Evolutionary conservation across 2,329 filamentous ascomycete genomes (phyloP).

Genomic region (Aspergillus sp.): DNA sequence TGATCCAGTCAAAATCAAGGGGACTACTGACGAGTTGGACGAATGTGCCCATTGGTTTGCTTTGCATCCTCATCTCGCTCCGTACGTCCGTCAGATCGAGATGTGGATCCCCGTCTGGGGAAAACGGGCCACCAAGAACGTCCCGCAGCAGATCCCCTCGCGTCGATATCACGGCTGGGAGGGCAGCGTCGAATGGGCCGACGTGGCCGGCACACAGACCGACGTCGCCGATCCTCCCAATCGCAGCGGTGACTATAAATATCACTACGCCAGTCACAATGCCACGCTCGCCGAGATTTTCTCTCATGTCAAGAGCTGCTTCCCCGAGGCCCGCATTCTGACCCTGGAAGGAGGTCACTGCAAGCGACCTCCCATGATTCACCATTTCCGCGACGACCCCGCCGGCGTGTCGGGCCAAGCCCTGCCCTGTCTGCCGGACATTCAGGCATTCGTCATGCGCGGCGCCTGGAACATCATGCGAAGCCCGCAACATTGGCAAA

Average conservation of each 20-base stretch:
- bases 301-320: slow-evolving; percentile 57
- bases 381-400: slow-evolving; percentile 50
- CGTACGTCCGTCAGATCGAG: slow-evolving; percentile 70
- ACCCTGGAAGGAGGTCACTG: slow-evolving; percentile 76
- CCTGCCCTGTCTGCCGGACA: slow-evolving; percentile 53
- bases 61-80: slow-evolving; percentile 57
- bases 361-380: slow-evolving; percentile 70
- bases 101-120: slow-evolving; percentile 74
- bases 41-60: slow-evolving; percentile 63
- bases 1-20: slow-evolving; percentile 67
- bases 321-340: slow-evolving; percentile 63
- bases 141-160: slow-evolving; percentile 32
- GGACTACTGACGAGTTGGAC: slow-evolving; percentile 62
- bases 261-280: slow-evolving; percentile 54
- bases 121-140: slow-evolving; percentile 53
- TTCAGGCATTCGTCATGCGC: slow-evolving; percentile 69
- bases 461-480: slow-evolving; percentile 77
- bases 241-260: slow-evolving; percentile 28
- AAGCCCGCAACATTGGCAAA: slow-evolving; percentile 60
- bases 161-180: slow-evolving; percentile 20
- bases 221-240: slow-evolving; percentile 21
- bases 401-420: slow-evolving; percentile 29
- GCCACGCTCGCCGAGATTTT: slow-evolving; percentile 71
- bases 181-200: slow-evolving; percentile 22
- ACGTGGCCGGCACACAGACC: slow-evolving; percentile 23